A percentile compares a stretch with the other conserved stretches of the same genome.
Conservation (phyloP, 2,329 filamentous ascomycete species). For the Penicillium verrucosum region DNA sequence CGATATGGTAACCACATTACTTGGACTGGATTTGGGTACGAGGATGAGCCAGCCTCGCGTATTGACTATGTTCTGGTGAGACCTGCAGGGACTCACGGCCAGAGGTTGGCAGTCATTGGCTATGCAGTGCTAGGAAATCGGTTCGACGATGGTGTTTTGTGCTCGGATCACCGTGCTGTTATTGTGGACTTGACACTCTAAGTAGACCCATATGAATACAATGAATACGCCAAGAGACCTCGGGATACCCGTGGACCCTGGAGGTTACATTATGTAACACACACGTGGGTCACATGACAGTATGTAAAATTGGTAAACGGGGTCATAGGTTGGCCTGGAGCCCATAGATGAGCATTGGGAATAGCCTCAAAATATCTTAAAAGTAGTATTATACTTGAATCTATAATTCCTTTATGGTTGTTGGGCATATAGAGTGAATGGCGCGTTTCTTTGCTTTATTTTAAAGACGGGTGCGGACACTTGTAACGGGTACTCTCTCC, state of each 20-base stretch:
- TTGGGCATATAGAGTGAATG: not conserved
- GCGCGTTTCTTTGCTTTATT: constrained; percentile 1
- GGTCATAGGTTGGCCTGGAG: not conserved
- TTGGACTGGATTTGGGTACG: constrained; percentile 53
- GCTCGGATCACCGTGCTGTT: constrained; percentile 57
- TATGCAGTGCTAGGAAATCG: constrained; percentile 53
- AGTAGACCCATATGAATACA: not conserved
- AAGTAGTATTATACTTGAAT: not conserved
- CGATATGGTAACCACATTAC: constrained; percentile 53
- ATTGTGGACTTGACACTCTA: constrained; percentile 33
- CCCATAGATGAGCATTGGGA: not conserved
- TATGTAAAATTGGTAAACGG: constrained; percentile 7
- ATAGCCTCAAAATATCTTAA: not conserved
- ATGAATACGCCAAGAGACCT: not conserved
- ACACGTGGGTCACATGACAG: constrained; percentile 1
- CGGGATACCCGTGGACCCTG: not conserved
- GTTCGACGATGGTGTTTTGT: constrained; percentile 55
- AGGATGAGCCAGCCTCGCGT: constrained; percentile 36
- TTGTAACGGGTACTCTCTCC: constrained; percentile 9
- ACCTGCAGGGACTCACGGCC: constrained; percentile 24
- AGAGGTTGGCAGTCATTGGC: constrained; percentile 43
- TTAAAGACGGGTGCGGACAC: constrained; percentile 8
- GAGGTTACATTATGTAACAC: not conserved
- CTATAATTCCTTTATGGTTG: not conserved
- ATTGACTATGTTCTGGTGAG: constrained; percentile 54